phyloP scores from a whole-genome alignment of 768 basidiomycete species.

The Boletus sp. region DNA sequence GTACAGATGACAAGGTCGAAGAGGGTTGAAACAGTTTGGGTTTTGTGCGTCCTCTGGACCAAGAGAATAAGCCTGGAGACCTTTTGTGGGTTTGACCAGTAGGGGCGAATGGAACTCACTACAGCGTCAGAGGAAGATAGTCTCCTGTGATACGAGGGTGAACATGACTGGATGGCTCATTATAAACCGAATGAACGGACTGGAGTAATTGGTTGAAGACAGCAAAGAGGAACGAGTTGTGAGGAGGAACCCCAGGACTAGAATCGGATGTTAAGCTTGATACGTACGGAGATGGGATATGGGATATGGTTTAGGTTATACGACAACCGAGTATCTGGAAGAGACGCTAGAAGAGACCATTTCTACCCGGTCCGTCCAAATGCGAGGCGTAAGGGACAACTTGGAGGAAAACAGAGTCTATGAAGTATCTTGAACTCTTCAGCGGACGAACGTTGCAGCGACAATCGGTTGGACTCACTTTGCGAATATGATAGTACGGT shows the following conservation, averaged over 20 bases:
- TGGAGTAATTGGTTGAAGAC: slow-evolving; percentile 47
- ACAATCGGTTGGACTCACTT: no score
- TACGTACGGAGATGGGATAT: slow-evolving; percentile 28
- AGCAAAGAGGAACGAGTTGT: slow-evolving; percentile 62
- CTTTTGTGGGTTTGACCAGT: slow-evolving; percentile 25
- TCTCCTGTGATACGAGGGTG: slow-evolving; percentile 19
- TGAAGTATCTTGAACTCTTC: no score
- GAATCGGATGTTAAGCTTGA: slow-evolving; percentile 42
- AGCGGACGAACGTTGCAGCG: no score
- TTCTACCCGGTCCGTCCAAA: no score
- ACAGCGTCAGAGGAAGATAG: slow-evolving; percentile 7
- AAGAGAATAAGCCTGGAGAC: slow-evolving; percentile 35
- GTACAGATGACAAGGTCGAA: slow-evolving; percentile 33
- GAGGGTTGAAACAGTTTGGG: slow-evolving; percentile 27
- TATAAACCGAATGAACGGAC: slow-evolving; percentile 62
- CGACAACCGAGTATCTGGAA: no score
- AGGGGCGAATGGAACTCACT: slow-evolving; percentile 2
- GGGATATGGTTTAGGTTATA: background rate
- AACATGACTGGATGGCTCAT: slow-evolving; percentile 25
- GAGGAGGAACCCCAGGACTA: slow-evolving; percentile 50
- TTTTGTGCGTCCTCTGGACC: slow-evolving; percentile 38
- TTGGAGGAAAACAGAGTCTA: no score
- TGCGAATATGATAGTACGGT: no score
- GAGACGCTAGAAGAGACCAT: no score
- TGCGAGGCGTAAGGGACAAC: no score